Conservation (phyloP, 2,329 filamentous ascomycete species). For the Endoconidiophora polonica region DNA sequence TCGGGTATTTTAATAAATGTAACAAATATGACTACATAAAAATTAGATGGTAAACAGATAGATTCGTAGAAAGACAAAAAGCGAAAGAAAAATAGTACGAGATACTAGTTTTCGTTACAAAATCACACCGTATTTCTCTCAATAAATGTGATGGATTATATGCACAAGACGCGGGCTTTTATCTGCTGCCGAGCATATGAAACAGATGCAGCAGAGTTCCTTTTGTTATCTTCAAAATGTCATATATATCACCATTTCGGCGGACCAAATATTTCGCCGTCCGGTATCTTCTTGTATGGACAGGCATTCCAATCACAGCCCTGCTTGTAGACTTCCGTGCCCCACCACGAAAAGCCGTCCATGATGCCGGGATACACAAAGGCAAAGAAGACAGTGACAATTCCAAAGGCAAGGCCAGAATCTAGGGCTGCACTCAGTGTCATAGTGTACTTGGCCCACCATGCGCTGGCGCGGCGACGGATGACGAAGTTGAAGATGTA, state of each 20-base stretch:
- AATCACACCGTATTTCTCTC: too few species aligned
- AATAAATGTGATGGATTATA: too few species aligned
- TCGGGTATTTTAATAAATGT: too few species aligned
- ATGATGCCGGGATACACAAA: slow-evolving; percentile 69
- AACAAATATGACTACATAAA: too few species aligned
- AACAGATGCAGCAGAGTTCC: too few species aligned
- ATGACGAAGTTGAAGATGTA: slow-evolving; percentile 70
- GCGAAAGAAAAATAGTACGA: neutral
- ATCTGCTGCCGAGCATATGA: too few species aligned
- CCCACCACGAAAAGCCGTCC: slow-evolving; percentile 68
- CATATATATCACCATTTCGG: slow-evolving; percentile 31
- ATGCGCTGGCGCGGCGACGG: slow-evolving; percentile 49
- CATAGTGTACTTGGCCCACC: slow-evolving; percentile 91
- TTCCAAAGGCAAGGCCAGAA: slow-evolving; percentile 64
- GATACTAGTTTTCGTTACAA: too few species aligned
- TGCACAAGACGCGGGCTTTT: too few species aligned
- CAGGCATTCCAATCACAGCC: slow-evolving; percentile 78
- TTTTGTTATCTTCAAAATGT: neutral
- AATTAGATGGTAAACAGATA: too few species aligned
- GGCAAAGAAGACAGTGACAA: slow-evolving; percentile 71
- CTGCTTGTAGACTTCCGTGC: slow-evolving; percentile 68
- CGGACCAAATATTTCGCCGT: slow-evolving; percentile 51
- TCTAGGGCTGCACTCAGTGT: slow-evolving; percentile 70
- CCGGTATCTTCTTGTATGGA: slow-evolving; percentile 45
- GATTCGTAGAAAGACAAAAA: neutral